Evolutionary conservation across 2,329 filamentous ascomycete species (phyloP).

Genomic region (Chaetomiaceae sp.): DNA sequence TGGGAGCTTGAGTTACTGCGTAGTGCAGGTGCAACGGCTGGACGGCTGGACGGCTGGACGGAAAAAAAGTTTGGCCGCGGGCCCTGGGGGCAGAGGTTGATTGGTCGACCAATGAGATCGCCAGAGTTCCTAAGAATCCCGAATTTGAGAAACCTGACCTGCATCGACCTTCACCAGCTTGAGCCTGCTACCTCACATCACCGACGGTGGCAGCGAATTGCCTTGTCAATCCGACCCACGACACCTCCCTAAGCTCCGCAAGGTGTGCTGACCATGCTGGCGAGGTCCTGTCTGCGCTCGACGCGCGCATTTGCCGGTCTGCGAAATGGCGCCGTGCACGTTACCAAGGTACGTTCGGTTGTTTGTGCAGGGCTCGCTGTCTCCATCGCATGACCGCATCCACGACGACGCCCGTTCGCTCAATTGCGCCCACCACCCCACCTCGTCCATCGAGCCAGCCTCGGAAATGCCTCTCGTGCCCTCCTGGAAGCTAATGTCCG

Average conservation of each 20-base stretch:
- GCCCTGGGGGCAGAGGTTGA: conserved; percentile 12
- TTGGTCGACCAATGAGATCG: conserved; percentile 25
- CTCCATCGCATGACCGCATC: conserved; percentile 14
- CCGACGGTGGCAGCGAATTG: conserved; percentile 38
- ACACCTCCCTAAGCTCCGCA: conserved; percentile 36
- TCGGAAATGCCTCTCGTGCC: not conserved
- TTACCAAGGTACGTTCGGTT: conserved; percentile 64
- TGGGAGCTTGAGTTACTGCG: not conserved
- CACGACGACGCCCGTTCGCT: conserved; percentile 10
- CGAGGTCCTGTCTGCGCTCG: conserved; percentile 84
- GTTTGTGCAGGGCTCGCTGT: not conserved
- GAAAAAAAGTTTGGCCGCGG: conserved; percentile 26
- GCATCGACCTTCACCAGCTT: conserved; percentile 25
- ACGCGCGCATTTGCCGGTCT: conserved; percentile 79
- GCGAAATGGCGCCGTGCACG: conserved; percentile 66
- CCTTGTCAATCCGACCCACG: conserved; percentile 33
- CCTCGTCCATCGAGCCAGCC: conserved; percentile 3
- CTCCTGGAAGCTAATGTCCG: conserved; percentile 21
- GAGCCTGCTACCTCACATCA: conserved; percentile 28
- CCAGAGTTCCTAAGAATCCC: conserved; percentile 30
- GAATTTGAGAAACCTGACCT: conserved; percentile 30
- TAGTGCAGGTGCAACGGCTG: too few relatives aligned
- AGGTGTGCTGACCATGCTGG: conserved; percentile 72
- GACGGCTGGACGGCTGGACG: conserved; percentile 6
- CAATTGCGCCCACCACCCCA: conserved; percentile 18